A percentile compares a stretch with the other conserved stretches of the same genome.
Conservation (phyloP, 73 alveolate genomes). For the Tetrahymena thermophila region DNA sequence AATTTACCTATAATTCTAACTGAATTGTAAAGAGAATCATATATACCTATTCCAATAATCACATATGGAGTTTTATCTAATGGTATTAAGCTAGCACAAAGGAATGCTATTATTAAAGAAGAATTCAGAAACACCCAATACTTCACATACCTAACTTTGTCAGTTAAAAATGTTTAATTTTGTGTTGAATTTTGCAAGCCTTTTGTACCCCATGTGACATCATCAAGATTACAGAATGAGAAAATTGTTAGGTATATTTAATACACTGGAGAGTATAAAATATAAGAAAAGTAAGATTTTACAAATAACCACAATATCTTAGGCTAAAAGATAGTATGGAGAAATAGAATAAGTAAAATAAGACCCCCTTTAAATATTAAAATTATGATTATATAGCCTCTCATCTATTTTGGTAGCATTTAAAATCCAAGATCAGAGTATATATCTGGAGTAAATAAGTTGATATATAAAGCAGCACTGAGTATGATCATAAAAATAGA, state of each 20-base stretch:
- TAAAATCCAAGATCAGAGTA: background rate
- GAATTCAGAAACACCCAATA: background rate
- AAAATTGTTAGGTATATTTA: background rate
- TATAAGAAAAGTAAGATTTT: background rate
- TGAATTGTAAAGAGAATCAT: background rate
- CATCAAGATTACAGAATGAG: background rate
- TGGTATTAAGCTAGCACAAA: background rate
- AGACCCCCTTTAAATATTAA: background rate
- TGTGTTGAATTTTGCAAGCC: background rate
- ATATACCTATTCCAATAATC: background rate
- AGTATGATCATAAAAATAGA: background rate
- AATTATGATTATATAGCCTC: background rate
- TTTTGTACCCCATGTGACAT: background rate
- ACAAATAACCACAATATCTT: background rate
- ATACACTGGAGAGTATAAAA: background rate
- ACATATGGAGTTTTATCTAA: background rate
- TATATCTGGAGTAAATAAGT: background rate
- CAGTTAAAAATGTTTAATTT: background rate
- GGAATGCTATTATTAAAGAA: background rate
- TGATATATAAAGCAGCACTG: background rate
- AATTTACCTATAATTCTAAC: background rate
- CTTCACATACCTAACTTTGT: background rate
- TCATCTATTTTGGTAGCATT: background rate
- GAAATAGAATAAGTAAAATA: background rate
- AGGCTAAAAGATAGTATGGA: background rate